These are phyloP conservation scores for Paramyrothecium roridum DNA, from an alignment of 2,329 filamentous ascomycete species.

Conservation along the genomic window DNA sequence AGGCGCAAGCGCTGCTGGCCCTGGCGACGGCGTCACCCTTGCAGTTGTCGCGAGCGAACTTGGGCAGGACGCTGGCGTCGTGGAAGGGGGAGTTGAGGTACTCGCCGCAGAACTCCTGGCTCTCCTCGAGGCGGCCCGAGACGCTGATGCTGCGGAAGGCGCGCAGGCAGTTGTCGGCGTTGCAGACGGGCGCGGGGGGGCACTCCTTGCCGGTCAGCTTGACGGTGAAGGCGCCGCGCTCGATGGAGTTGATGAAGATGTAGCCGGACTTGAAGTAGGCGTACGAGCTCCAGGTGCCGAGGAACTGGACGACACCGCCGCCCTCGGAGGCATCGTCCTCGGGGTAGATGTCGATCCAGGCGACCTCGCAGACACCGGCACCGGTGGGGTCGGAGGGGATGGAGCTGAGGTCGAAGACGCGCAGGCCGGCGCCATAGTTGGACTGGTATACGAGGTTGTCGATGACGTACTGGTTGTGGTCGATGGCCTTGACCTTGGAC, in stretches of 20 bases:
- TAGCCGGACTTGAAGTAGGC: neutral
- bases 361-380: conserved; percentile 34
- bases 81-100: neutral
- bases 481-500: conserved; percentile 31
- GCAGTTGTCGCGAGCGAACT: neutral
- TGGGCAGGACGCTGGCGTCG: neutral
- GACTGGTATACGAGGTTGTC: conserved; percentile 39
- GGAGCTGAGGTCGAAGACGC: conserved; percentile 28
- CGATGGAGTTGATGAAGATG: conserved; percentile 1
- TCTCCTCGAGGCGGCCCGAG: neutral
- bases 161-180: neutral
- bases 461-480: conserved; percentile 44
- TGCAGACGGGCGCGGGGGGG: neutral
- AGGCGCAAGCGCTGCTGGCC: neutral
- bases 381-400: conserved; percentile 34
- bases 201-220: neutral
- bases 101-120: neutral
- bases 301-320: neutral
- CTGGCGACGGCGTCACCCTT: neutral
- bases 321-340: conserved; percentile 33
- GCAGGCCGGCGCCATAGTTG: conserved; percentile 44
- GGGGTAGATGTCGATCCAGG: conserved; percentile 44
- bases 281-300: conserved; percentile 1
- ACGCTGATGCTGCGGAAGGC: neutral
- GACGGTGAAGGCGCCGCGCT: conserved; percentile 1